Evolutionary conservation across 202 grass and related monocot species (phyloP), one percentile per base, ranked within the genome.

Genomic region (Elaeis oleifera): DNA sequence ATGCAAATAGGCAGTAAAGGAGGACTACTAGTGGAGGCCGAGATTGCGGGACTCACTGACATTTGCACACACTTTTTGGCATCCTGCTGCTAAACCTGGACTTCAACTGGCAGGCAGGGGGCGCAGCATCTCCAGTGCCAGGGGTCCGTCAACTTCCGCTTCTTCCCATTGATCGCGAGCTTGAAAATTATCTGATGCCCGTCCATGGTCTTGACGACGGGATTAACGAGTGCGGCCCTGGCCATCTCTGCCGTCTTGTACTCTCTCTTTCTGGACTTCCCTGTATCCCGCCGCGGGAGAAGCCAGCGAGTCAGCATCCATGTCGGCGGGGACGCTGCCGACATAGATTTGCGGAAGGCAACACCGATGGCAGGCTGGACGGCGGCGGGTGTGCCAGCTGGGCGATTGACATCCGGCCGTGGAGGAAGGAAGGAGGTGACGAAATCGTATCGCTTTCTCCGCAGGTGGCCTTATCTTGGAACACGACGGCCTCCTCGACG

Each of bases 221-320:
- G 82, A 27, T 86, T 85, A 16, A 83, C 77, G 17, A 99, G 74
- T 1, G 88, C 84, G n/a, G 85, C 75, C 66, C 85, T 85, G 0
- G 94, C 94, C n/a, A 80, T 88, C 54, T 85, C 78, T 13, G 76
- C 79, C 5, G 88, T 99, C 74, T 94, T 99, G 85, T 99, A 99
- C 2, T 84, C 82, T 89, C 4, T 88, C 88, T 60, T 80, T 76
- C 64, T 9, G 80, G 85, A 15, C 88, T 84, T 72, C 89, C 88
- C 71, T 89, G 84, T 26, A 99, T 99, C 80, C 92, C 85, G 1
- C 94, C 94, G 53, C 86, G 25, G 1, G 81, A 61, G 1, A 99
- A 99, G 68, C 87, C 80, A 0, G 82, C 68, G 7, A 99, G 80
- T 92, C 94, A 0, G 94, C 89, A 1, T 80, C 61, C 80, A 94